phyloP scores from a whole-genome alignment of 2,329 filamentous ascomycete genomes.

The Biscogniauxia sp. region DNA sequence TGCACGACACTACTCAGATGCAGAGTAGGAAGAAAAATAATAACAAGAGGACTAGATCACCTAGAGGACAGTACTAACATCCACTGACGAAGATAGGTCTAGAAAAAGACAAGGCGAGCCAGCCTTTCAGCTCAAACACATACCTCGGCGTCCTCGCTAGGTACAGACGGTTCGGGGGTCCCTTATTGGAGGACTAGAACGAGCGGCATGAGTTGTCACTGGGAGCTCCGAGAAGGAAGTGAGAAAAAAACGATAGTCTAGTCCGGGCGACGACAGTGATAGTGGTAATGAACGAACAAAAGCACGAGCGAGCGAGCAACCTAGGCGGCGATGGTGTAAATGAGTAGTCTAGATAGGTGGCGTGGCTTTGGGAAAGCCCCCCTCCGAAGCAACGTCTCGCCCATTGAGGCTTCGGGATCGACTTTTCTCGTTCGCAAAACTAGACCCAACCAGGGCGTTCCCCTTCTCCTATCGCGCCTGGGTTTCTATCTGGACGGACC shows the following conservation, averaged over 20 bases:
- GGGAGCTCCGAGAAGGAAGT: not conserved
- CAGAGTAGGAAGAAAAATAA: not conserved
- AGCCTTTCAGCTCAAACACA: not conserved
- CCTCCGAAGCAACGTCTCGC: too few relatives aligned
- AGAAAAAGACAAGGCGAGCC: not conserved
- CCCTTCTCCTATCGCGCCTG: not conserved
- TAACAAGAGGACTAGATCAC: not conserved
- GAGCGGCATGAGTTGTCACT: not conserved
- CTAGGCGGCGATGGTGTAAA: not conserved
- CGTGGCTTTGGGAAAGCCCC: not conserved
- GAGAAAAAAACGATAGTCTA: not conserved
- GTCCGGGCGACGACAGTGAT: not conserved
- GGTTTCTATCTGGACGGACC: not conserved
- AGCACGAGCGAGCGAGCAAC: not conserved
- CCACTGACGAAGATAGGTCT: not conserved
- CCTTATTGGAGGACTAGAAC: not conserved
- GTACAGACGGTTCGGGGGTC: not conserved
- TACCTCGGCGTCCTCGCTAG: not conserved
- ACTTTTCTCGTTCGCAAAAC: not conserved
- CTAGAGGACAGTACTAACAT: not conserved
- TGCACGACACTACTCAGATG: not conserved
- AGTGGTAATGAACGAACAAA: not conserved
- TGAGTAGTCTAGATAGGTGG: not conserved
- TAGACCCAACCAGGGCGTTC: not conserved
- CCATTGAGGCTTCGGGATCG: not conserved